phyloP scores from a whole-genome alignment of 208 protist species.

The Trypanosoma cruzi region DNA sequence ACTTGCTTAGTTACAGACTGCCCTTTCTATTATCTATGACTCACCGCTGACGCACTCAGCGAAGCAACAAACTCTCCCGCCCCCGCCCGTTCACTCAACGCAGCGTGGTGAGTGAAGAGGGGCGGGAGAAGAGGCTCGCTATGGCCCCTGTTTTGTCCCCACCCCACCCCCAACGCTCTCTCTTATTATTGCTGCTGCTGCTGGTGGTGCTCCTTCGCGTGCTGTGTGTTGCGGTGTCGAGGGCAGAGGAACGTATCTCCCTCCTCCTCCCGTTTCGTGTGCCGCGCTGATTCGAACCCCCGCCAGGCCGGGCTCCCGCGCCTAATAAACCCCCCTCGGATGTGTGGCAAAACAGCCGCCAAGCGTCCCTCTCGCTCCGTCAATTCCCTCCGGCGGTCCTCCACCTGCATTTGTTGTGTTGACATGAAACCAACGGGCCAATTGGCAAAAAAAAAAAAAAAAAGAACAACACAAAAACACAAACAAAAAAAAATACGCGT shows the following conservation, averaged over 20 bases:
- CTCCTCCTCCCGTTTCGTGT: background rate
- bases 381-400: background rate
- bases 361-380: background rate
- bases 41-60: background rate
- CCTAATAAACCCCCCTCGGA: background rate
- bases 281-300: background rate
- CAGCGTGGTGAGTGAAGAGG: conserved; percentile 11
- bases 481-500: background rate
- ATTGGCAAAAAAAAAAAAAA: background rate
- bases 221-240: background rate
- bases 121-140: conserved; percentile 10
- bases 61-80: background rate
- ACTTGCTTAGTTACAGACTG: background rate
- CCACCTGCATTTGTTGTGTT: background rate
- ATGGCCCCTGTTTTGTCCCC: background rate
- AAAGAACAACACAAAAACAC: conserved; percentile 7
- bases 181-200: background rate
- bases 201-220: background rate
- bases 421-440: background rate
- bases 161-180: background rate
- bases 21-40: background rate
- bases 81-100: conserved; percentile 11
- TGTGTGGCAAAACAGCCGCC: background rate
- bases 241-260: background rate
- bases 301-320: too few relatives aligned